A percentile compares a stretch with the other conserved stretches of the same genome.
Conservation (phyloP, 768 basidiomycete genomes). For the Pleurotus platypus region DNA sequence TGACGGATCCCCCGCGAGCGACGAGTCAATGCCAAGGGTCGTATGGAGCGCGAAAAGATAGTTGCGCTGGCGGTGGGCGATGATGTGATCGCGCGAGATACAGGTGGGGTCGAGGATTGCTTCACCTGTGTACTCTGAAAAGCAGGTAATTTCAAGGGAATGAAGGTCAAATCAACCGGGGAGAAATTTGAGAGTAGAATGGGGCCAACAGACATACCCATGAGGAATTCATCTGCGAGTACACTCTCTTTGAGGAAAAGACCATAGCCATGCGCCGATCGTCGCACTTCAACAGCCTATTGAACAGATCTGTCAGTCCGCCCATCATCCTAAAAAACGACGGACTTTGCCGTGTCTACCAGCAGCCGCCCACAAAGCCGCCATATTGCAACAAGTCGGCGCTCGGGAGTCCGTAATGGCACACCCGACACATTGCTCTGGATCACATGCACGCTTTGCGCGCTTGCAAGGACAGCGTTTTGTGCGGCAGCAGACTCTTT, state of each 20-base stretch:
- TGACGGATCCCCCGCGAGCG: constrained; percentile 56
- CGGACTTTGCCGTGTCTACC: constrained; percentile 33
- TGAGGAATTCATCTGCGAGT: constrained; percentile 41
- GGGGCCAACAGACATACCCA: constrained; percentile 27
- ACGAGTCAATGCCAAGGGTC: constrained; percentile 47
- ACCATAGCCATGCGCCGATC: constrained; percentile 47
- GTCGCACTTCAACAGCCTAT: constrained; percentile 39
- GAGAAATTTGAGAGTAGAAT: no score
- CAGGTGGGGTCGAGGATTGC: constrained; percentile 46
- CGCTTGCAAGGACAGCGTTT: background rate
- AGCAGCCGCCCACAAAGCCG: no score
- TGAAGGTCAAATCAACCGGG: no score
- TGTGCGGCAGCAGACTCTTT: constrained; percentile 45
- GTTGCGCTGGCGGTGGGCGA: constrained; percentile 44
- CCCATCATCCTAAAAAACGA: background rate
- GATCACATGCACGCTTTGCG: constrained; percentile 35
- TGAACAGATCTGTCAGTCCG: constrained; percentile 8
- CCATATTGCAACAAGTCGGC: no score
- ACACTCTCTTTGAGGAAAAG: constrained; percentile 45
- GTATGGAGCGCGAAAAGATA: constrained; percentile 60
- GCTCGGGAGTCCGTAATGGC: background rate
- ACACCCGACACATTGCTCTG: constrained; percentile 44
- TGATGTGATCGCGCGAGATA: constrained; percentile 40
- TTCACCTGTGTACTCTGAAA: constrained; percentile 67
- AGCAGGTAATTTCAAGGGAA: background rate